These are phyloP conservation scores for Malus asiatica DNA, from an alignment of 306 rosid species.

Conservation along the genomic window DNA sequence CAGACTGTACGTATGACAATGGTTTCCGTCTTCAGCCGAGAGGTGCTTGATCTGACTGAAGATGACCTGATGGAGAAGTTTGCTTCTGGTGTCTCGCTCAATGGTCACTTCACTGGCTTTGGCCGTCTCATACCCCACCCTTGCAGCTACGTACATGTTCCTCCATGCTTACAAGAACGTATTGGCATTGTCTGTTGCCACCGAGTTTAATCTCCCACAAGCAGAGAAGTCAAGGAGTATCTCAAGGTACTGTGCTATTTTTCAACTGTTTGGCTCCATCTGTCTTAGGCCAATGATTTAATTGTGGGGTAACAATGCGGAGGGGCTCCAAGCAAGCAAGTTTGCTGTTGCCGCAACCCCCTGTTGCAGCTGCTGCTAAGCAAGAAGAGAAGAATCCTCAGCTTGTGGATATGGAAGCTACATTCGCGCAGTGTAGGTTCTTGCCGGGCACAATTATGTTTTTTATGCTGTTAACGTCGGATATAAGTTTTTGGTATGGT, in stretches of 20 bases:
- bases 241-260: slow-evolving; percentile 37
- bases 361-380: slow-evolving; percentile 26
- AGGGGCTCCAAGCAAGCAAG: slow-evolving; percentile 25
- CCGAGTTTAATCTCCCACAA: slow-evolving; percentile 53
- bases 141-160: slow-evolving; percentile 83
- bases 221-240: slow-evolving; percentile 72
- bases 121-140: slow-evolving; percentile 76
- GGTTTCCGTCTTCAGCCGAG: slow-evolving; percentile 78
- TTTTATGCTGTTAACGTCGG: too few relatives aligned
- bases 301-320: not conserved
- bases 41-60: slow-evolving; percentile 79
- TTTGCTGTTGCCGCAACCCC: slow-evolving; percentile 27
- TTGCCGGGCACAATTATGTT: too few relatives aligned
- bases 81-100: slow-evolving; percentile 48
- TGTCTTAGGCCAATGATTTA: not conserved
- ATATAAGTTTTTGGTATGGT: too few relatives aligned
- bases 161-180: slow-evolving; percentile 69
- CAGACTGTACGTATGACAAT: slow-evolving; percentile 51
- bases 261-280: too few relatives aligned
- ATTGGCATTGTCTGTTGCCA: slow-evolving; percentile 58
- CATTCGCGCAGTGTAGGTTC: too few relatives aligned
- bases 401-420: not conserved
- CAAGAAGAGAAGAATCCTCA: slow-evolving; percentile 62
- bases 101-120: slow-evolving; percentile 63
- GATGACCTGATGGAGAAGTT: slow-evolving; percentile 71